Percentiles rank a stretch among this genome's conserved stretches.
Evolutionary conservation across 2,329 filamentous ascomycete species (phyloP).

Genomic region (Apiospora aurea): DNA sequence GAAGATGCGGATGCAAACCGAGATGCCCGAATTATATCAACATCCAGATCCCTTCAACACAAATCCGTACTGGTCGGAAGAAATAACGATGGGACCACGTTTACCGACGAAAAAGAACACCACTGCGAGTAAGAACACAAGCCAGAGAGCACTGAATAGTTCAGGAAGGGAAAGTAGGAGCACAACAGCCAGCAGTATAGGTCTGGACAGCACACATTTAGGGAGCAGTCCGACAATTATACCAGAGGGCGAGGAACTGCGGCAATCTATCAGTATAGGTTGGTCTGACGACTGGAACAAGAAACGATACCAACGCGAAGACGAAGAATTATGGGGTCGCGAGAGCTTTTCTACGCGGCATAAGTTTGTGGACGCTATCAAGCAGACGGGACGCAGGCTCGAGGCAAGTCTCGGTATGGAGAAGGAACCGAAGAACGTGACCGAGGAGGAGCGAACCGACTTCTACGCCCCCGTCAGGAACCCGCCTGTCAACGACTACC

Average conservation of each 20-base stretch:
- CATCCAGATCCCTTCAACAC: conserved; percentile 86
- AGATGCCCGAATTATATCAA: conserved; percentile 76
- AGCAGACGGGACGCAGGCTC: conserved; percentile 61
- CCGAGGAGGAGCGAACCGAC: conserved; percentile 58
- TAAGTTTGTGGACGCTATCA: conserved; percentile 63
- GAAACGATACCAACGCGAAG: conserved; percentile 83
- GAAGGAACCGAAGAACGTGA: conserved; percentile 59
- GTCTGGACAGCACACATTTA: conserved; percentile 45
- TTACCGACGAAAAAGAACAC: conserved; percentile 67
- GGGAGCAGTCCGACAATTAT: conserved; percentile 54
- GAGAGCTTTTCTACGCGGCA: conserved; percentile 61
- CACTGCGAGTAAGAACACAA: conserved; percentile 60
- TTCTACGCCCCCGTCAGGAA: conserved; percentile 68
- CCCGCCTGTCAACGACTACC: conserved; percentile 84
- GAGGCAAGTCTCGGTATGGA: conserved; percentile 57
- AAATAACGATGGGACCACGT: conserved; percentile 82
- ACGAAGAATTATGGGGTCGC: conserved; percentile 84
- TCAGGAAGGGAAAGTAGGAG: conserved; percentile 59
- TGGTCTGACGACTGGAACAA: conserved; percentile 73
- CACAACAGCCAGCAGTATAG: conserved; percentile 40
- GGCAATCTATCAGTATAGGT: conserved; percentile 45
- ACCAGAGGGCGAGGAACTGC: conserved; percentile 53
- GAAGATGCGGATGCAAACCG: conserved; percentile 68
- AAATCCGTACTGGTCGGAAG: conserved; percentile 87
- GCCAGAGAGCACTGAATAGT: conserved; percentile 66